Conservation (phyloP, 1,284 basidiomycete genomes). For the Meira miltonrushii region DNA sequence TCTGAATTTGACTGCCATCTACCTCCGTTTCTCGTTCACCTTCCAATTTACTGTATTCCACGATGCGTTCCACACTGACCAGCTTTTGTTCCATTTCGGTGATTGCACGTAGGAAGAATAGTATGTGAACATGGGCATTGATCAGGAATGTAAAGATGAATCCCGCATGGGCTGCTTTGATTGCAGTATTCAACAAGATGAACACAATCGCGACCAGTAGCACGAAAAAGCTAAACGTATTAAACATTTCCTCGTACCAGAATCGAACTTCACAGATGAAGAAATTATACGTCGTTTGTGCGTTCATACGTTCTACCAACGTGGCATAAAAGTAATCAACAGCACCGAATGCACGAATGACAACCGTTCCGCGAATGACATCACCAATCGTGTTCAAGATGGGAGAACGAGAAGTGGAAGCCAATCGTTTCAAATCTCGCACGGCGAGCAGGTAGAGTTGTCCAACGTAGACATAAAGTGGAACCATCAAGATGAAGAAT, state of each 20-base stretch:
- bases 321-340: constrained; percentile 55
- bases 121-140: constrained; percentile 43
- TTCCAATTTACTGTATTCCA: constrained; percentile 48
- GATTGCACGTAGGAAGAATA: constrained; percentile 48
- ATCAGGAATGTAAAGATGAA: constrained; percentile 48
- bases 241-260: constrained; percentile 43
- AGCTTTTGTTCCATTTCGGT: constrained; percentile 21
- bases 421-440: constrained; percentile 54
- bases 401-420: constrained; percentile 48
- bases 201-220: constrained; percentile 55
- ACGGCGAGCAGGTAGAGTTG: constrained; percentile 56
- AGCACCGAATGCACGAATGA: constrained; percentile 58
- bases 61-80: constrained; percentile 55
- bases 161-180: constrained; percentile 51
- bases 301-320: constrained; percentile 55
- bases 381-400: constrained; percentile 53
- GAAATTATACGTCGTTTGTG: constrained; percentile 53
- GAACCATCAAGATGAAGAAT: constrained; percentile 53
- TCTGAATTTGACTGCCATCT: constrained; percentile 12
- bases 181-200: constrained; percentile 50
- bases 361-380: constrained; percentile 54
- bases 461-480: constrained; percentile 55
- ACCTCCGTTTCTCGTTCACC: constrained; percentile 15
- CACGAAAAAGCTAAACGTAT: constrained; percentile 55
- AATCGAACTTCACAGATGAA: constrained; percentile 27